Conservation (phyloP, 176 grass and related monocot genomes). For the Aegilops speltoides region DNA sequence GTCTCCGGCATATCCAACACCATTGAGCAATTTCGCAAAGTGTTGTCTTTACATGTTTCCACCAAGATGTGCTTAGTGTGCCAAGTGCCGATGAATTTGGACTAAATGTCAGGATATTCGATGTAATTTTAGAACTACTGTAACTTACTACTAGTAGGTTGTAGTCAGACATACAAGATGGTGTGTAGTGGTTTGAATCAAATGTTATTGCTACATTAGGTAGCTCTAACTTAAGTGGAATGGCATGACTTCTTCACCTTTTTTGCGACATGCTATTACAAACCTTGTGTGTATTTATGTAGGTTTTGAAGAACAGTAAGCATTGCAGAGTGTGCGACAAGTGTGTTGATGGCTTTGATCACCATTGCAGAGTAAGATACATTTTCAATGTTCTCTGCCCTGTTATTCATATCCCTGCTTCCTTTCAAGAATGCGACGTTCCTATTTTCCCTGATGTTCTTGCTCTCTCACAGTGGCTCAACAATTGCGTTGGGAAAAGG, state of each 20-base stretch:
- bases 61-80: neutral
- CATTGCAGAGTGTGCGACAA: conserved; percentile 99
- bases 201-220: neutral
- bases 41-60: neutral
- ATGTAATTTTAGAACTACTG: neutral
- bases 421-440: neutral
- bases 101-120: too few species aligned
- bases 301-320: conserved; percentile 97
- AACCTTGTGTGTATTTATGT: conserved; percentile 1
- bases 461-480: conserved; percentile 74
- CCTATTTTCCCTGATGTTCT: conserved; percentile 7
- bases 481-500: conserved; percentile 95
- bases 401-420: conserved; percentile 9
- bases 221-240: neutral
- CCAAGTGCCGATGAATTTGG: too few species aligned
- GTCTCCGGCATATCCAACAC: neutral
- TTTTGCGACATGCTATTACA: neutral
- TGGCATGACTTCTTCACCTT: neutral
- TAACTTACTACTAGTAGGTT: neutral
- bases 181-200: neutral
- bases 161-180: neutral
- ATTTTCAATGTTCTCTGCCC: conserved; percentile 1
- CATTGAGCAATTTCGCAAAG: neutral
- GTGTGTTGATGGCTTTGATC: conserved; percentile 98
- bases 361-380: conserved; percentile 85